Evolutionary conservation across 2,329 filamentous ascomycete genomes (phyloP).

Genomic region (Penicillium sclerotiorum): DNA sequence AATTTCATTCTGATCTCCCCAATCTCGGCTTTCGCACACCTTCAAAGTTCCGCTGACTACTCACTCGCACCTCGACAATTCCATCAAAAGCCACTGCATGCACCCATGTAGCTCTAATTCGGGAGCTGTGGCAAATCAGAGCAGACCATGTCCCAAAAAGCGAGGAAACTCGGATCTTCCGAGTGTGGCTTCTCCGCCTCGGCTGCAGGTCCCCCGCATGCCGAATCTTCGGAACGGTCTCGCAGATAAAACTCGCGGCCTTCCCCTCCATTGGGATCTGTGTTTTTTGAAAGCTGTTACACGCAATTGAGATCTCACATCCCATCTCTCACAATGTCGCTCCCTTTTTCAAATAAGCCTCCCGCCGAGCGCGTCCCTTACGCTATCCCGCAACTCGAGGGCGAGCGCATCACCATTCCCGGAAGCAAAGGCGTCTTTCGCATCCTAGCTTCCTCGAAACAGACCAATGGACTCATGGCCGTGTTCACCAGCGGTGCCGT

Average conservation of each 20-base stretch:
- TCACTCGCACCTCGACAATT: too few relatives aligned
- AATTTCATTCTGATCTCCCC: too few relatives aligned
- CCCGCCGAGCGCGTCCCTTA: constrained; percentile 46
- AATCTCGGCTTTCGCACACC: too few relatives aligned
- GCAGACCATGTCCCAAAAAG: not conserved
- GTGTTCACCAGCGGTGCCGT: constrained; percentile 55
- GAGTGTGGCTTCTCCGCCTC: constrained; percentile 23
- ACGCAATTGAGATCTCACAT: not conserved
- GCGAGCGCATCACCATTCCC: constrained; percentile 56
- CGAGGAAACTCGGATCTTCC: constrained; percentile 23
- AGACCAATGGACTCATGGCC: constrained; percentile 55
- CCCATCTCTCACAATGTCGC: constrained; percentile 21
- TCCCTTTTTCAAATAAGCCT: constrained; percentile 34
- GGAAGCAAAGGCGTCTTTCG: constrained; percentile 56
- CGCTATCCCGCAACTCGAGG: constrained; percentile 53
- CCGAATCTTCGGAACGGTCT: constrained; percentile 5
- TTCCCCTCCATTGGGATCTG: too few relatives aligned
- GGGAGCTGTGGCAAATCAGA: not conserved
- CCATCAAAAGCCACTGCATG: too few relatives aligned
- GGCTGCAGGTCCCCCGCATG: constrained; percentile 17
- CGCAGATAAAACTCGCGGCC: constrained; percentile 2
- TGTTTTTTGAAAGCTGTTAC: too few relatives aligned
- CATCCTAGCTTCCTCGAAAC: constrained; percentile 55
- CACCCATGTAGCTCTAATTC: not conserved
- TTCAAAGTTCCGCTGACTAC: constrained; percentile 1